Conservation (phyloP, 2,329 filamentous ascomycete species). For the Fusarium pininemorale region DNA sequence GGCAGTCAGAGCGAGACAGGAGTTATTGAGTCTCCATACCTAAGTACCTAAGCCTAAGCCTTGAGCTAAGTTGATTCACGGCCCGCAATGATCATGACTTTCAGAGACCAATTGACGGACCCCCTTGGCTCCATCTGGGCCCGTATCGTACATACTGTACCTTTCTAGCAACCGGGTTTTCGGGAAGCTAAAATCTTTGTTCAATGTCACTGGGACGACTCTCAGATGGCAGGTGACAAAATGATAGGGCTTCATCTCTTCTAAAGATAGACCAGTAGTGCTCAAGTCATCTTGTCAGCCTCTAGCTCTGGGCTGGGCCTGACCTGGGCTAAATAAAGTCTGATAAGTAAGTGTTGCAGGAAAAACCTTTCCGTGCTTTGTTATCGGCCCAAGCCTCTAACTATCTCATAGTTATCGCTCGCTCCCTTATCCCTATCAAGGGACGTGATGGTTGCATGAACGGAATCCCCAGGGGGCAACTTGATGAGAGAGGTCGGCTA, state of each 20-base stretch:
- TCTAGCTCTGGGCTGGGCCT: neutral
- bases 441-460: slow-evolving; percentile 3
- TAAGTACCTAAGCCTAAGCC: neutral
- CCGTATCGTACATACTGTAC: neutral
- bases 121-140: neutral
- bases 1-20: slow-evolving; percentile 9
- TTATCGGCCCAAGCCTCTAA: neutral
- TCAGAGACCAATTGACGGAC: slow-evolving; percentile 4
- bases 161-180: slow-evolving; percentile 5
- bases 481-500: neutral
- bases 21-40: slow-evolving; percentile 18
- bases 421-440: neutral
- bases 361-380: neutral
- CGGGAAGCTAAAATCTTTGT: slow-evolving; percentile 18
- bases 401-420: neutral
- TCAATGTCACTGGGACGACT: neutral
- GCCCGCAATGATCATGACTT: slow-evolving; percentile 25
- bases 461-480: slow-evolving; percentile 14
- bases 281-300: neutral
- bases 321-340: slow-evolving; percentile 11
- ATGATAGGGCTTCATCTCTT: neutral
- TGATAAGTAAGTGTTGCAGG: neutral
- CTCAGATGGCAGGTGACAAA: neutral
- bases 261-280: neutral
- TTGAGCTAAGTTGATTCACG: slow-evolving; percentile 1